Percentiles rank a stretch among this genome's conserved stretches.
These are phyloP conservation scores for Gardenia jasminoides DNA, from an alignment of 257 asterid species.

Conservation along the genomic window DNA sequence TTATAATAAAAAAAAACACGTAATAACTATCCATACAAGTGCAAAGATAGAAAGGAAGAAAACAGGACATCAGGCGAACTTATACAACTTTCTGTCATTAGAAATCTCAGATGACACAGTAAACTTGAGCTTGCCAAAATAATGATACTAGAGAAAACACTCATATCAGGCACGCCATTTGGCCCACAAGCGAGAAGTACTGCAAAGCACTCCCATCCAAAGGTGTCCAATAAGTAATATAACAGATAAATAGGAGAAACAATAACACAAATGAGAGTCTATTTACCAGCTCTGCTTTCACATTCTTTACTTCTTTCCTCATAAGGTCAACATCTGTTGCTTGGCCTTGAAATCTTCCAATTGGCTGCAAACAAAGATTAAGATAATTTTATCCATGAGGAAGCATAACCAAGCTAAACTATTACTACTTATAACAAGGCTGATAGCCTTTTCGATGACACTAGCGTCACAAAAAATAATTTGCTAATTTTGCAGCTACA, in stretches of 20 bases:
- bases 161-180: not conserved
- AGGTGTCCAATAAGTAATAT: not conserved
- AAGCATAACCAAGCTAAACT: not conserved
- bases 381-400: not conserved
- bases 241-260: not conserved
- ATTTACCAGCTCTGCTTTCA: conserved; percentile 81
- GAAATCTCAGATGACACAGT: not conserved
- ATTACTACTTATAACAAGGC: not conserved
- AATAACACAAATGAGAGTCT: conserved; percentile 16
- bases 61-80: not conserved
- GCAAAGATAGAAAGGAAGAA: not conserved
- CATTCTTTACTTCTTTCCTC: conserved; percentile 75
- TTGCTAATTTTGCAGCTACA: not conserved
- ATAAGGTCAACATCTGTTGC: conserved; percentile 86
- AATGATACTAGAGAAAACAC: not conserved
- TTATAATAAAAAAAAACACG: not conserved
- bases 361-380: conserved; percentile 60
- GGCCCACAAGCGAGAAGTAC: not conserved
- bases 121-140: not conserved
- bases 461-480: not conserved
- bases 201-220: not conserved
- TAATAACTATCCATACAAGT: not conserved
- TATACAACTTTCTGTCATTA: not conserved
- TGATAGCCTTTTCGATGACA: not conserved
- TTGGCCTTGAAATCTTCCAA: conserved; percentile 89